phyloP scores from a whole-genome alignment of 2,329 filamentous ascomycete genomes.

The Epichloe elymi region DNA sequence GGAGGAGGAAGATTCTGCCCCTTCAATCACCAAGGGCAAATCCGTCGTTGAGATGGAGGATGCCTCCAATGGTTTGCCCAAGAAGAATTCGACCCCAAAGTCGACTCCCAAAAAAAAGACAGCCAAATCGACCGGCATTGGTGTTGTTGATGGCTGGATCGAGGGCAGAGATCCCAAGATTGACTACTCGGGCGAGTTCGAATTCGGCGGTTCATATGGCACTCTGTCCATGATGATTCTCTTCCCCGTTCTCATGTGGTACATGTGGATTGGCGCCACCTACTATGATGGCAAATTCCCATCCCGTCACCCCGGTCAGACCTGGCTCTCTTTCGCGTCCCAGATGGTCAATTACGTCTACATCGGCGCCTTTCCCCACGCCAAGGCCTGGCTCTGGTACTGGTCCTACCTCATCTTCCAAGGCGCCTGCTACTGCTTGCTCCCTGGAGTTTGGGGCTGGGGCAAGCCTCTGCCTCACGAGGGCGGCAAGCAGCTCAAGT shows the following conservation, averaged over 20 bases:
- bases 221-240: conserved; percentile 75
- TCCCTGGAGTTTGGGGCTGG: conserved; percentile 78
- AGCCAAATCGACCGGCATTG: conserved; percentile 9
- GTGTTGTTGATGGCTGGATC: conserved; percentile 40
- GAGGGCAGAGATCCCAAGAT: conserved; percentile 48
- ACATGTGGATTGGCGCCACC: conserved; percentile 95
- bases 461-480: conserved; percentile 79
- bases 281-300: conserved; percentile 85
- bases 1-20: conserved; percentile 25
- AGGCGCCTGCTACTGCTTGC: conserved; percentile 65
- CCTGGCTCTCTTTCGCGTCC: conserved; percentile 53
- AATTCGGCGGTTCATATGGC: conserved; percentile 83
- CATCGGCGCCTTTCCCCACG: conserved; percentile 69
- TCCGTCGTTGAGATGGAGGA: conserved; percentile 11
- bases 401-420: conserved; percentile 88
- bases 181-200: conserved; percentile 51
- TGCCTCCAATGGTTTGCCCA: conserved; percentile 14
- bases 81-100: conserved; percentile 4
- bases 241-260: conserved; percentile 95
- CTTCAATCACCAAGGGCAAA: conserved; percentile 21
- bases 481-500: conserved; percentile 73
- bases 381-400: conserved; percentile 83
- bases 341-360: conserved; percentile 64
- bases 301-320: conserved; percentile 49
- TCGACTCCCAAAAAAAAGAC: conserved; percentile 1